Percentiles rank a stretch among this genome's conserved stretches.
Evolutionary conservation across 2,329 filamentous ascomycete genomes (phyloP).

Genomic region (Bipolaris victoriae): DNA sequence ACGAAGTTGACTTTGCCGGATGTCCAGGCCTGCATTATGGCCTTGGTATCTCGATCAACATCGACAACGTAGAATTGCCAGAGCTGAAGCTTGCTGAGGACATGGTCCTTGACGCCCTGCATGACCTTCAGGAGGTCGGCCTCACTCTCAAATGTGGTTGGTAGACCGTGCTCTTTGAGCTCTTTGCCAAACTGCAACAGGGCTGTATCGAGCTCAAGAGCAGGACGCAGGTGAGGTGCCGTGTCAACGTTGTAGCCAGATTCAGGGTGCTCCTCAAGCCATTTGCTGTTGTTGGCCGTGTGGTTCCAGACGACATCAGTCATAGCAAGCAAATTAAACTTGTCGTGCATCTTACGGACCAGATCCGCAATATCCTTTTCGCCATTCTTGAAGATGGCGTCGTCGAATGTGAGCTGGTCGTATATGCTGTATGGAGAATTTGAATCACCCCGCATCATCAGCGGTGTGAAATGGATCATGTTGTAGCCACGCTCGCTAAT

Average conservation of each 20-base stretch:
- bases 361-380: slow-evolving; percentile 80
- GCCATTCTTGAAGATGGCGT: slow-evolving; percentile 79
- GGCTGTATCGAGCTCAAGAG: slow-evolving; percentile 77
- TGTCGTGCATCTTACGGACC: slow-evolving; percentile 79
- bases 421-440: slow-evolving; percentile 98
- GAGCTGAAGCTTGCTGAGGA: slow-evolving; percentile 76
- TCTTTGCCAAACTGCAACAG: slow-evolving; percentile 70
- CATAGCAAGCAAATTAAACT: slow-evolving; percentile 83
- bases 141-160: slow-evolving; percentile 71
- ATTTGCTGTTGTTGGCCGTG: slow-evolving; percentile 92
- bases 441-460: slow-evolving; percentile 85
- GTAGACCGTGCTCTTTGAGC: slow-evolving; percentile 72
- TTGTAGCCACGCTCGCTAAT: slow-evolving; percentile 95
- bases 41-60: slow-evolving; percentile 72
- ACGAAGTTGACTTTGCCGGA: slow-evolving; percentile 63
- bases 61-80: slow-evolving; percentile 95
- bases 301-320: slow-evolving; percentile 99
- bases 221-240: slow-evolving; percentile 72
- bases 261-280: slow-evolving; percentile 93
- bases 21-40: slow-evolving; percentile 74
- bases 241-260: slow-evolving; percentile 93
- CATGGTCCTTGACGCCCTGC: slow-evolving; percentile 80
- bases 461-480: slow-evolving; percentile 97
- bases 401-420: slow-evolving; percentile 88
- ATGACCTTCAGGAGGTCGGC: slow-evolving; percentile 82